Base-by-base conservation (phyloP, 2,329 filamentous ascomycete genomes). In the Nemania sp. region DNA sequence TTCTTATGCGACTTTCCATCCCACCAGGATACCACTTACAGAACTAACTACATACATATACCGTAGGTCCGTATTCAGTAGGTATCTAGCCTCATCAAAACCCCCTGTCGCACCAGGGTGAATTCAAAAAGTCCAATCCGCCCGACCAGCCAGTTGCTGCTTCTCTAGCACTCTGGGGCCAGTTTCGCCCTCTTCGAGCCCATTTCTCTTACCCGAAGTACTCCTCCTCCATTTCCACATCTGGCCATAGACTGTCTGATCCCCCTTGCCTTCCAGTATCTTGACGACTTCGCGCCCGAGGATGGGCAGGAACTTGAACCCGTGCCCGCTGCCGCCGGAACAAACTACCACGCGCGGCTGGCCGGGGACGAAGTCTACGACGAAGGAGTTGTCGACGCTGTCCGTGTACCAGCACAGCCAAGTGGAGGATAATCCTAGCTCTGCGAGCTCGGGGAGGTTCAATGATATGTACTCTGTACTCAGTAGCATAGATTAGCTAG, bases 271-370 rank as follows among this genome's bases (percentile, higher is more conserved):
- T 39, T 69, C 66, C 2, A 70, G 56, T 24, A 68, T 68, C 53
- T 64, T 63, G 9, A 68, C 62, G 1, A 69, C 66, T 39, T 70
- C 65, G 3, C 66, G 63, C 11, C 66, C 67, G 1, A 68, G 63
- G 7, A 70, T 63, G 17, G 66, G 67, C 2, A 68, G 45, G 34
- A 68, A 70, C 50, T 68, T 69, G 60, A 68, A 69, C 14, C 68
- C 67, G 24, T 69, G 66, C 7, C 84, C 83, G 30, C 77, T 80
- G 0, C 84, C 84, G 1, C 81, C 83, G 0, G 83, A 86, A 2
- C 82, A 82, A 0, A 86, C 74, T 62, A 85, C 80, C 0, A 86
- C 63, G 0, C 77, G 75, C 5, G 58, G 55, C 4, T 59, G 56
- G 2, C 57, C 60, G 1, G 64, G 65, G 3, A 68, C 63, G 34